Evolutionary conservation across 2,329 filamentous ascomycete genomes (phyloP).

Genomic region (Trichoderma oligosporum): DNA sequence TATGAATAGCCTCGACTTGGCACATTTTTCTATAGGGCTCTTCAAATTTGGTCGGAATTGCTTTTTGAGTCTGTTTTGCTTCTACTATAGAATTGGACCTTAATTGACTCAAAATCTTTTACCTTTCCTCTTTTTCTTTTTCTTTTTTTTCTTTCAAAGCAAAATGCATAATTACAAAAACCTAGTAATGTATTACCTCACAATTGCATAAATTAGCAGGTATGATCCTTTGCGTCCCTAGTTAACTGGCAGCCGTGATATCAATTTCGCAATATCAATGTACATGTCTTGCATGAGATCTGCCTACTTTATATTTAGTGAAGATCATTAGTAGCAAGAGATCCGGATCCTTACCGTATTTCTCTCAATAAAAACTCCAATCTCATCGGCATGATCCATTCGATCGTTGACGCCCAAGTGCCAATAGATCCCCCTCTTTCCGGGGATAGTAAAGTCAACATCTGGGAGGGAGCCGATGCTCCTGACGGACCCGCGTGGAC

Average conservation of each 20-base stretch:
- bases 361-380: background rate
- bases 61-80: too few relatives aligned
- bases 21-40: too few relatives aligned
- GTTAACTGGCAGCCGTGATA: background rate
- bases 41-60: too few relatives aligned
- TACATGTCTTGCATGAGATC: background rate
- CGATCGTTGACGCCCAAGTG: background rate
- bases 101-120: too few relatives aligned
- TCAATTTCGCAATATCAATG: background rate
- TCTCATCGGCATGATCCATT: background rate
- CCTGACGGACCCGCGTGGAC: background rate
- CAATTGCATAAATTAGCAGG: background rate
- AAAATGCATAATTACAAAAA: too few relatives aligned
- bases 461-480: background rate
- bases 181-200: too few relatives aligned
- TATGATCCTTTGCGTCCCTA: background rate
- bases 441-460: background rate
- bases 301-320: background rate
- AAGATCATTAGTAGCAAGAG: background rate
- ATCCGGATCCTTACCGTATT: background rate
- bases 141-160: too few relatives aligned
- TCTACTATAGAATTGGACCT: too few relatives aligned
- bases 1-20: too few relatives aligned
- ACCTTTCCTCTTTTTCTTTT: too few relatives aligned
- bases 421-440: background rate